Evolutionary conservation across 2,329 filamentous ascomycete species (phyloP).

Genomic region (Claviceps fusiformis): DNA sequence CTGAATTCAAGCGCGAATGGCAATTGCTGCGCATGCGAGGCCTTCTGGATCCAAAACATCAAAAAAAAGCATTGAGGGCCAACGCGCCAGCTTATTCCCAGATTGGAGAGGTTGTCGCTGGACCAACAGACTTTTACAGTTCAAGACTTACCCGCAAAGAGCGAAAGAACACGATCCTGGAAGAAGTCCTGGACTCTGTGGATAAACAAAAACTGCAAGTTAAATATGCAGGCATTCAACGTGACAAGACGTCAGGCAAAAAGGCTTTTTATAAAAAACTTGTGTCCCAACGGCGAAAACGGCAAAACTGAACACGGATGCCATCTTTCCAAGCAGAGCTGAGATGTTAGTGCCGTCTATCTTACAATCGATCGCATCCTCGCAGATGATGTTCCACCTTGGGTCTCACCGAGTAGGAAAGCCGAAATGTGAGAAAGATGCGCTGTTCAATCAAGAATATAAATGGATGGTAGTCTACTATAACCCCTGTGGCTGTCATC

Average conservation of each 20-base stretch:
- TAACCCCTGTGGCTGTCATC: not conserved
- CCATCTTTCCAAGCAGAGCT: not conserved
- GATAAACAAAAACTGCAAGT: constrained; percentile 59
- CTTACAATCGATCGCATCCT: not conserved
- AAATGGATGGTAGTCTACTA: not conserved
- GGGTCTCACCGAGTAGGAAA: not conserved
- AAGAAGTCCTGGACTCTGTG: constrained; percentile 52
- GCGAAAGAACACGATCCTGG: constrained; percentile 71
- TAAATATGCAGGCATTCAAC: constrained; percentile 79
- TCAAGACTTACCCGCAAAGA: constrained; percentile 75
- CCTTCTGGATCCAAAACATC: constrained; percentile 81
- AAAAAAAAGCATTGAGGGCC: constrained; percentile 73
- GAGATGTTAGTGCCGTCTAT: not conserved
- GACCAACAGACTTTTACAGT: constrained; percentile 76
- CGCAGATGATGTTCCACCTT: not conserved
- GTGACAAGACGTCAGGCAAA: constrained; percentile 71
- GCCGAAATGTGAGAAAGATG: not conserved
- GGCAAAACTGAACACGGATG: constrained; percentile 6
- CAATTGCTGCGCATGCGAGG: constrained; percentile 82
- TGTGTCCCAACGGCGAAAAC: constrained; percentile 29
- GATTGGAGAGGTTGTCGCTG: constrained; percentile 77
- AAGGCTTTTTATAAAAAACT: constrained; percentile 80
- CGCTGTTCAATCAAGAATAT: not conserved
- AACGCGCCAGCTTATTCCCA: constrained; percentile 65
- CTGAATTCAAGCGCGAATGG: constrained; percentile 76